phyloP scores from a whole-genome alignment of 2,329 filamentous ascomycete species.

The Penicillium digitatum region DNA sequence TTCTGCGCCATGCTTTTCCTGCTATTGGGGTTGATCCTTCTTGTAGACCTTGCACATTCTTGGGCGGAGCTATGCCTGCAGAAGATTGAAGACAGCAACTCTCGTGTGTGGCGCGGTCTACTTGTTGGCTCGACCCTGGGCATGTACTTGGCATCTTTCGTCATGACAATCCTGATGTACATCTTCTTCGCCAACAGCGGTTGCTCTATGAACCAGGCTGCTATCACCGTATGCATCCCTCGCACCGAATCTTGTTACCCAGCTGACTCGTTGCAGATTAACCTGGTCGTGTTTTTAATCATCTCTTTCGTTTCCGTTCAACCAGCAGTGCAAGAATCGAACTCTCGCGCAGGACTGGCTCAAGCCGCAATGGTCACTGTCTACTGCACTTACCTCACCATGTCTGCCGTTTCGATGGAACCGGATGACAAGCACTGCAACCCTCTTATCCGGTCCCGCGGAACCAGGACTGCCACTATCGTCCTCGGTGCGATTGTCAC shows the following conservation, averaged over 20 bases:
- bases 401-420: conserved; percentile 98
- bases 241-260: neutral
- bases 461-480: conserved; percentile 83
- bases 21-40: conserved; percentile 81
- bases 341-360: conserved; percentile 90
- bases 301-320: conserved; percentile 85
- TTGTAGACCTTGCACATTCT: conserved; percentile 91
- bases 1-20: conserved; percentile 88
- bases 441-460: conserved; percentile 76
- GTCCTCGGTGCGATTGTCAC: conserved; percentile 92
- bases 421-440: conserved; percentile 94
- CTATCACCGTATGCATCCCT: conserved; percentile 63
- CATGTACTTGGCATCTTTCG: conserved; percentile 88
- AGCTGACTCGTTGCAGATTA: conserved; percentile 54
- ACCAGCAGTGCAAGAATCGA: conserved; percentile 82
- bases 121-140: conserved; percentile 86
- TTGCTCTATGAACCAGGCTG: conserved; percentile 94
- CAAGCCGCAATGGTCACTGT: conserved; percentile 95
- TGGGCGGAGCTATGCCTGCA: conserved; percentile 96
- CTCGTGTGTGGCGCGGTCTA: conserved; percentile 74
- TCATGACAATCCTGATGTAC: conserved; percentile 96
- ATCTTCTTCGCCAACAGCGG: conserved; percentile 80
- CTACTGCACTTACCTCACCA: conserved; percentile 97
- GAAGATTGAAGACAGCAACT: conserved; percentile 88
- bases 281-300: conserved; percentile 75